These are phyloP conservation scores for Cymbidium sinense DNA, from an alignment of 106 monocot species.

Conservation along the genomic window DNA sequence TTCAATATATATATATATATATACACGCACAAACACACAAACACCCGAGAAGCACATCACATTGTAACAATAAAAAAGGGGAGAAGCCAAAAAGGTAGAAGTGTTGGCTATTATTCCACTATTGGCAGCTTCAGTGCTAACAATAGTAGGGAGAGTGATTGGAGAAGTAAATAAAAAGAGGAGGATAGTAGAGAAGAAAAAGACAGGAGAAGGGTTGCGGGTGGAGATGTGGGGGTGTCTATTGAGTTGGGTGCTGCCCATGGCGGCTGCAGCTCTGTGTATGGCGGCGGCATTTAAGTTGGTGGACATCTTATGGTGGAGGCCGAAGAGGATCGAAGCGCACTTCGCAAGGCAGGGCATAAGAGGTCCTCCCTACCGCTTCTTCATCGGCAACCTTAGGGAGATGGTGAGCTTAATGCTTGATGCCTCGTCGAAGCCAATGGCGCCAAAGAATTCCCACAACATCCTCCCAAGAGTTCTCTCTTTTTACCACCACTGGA, in stretches of 20 bases:
- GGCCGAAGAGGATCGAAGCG: constrained; percentile 41
- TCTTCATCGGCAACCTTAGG: constrained; percentile 59
- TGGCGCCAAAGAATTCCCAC: constrained; percentile 46
- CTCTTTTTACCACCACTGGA: constrained; percentile 91
- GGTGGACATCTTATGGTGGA: constrained; percentile 64
- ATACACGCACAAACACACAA: too few relatives aligned
- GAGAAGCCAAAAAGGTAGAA: too few relatives aligned
- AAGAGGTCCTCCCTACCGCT: constrained; percentile 57
- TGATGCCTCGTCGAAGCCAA: constrained; percentile 55
- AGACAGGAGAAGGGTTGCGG: neutral
- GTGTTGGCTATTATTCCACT: too few relatives aligned
- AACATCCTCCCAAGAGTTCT: constrained; percentile 85
- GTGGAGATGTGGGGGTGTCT: constrained; percentile 13
- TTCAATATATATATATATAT: too few relatives aligned
- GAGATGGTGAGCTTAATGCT: constrained; percentile 69
- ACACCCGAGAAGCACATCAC: too few relatives aligned
- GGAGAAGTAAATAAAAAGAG: neutral
- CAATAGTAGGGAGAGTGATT: too few relatives aligned
- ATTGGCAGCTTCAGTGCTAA: too few relatives aligned
- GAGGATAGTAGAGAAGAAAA: neutral
- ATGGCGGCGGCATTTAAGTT: constrained; percentile 26
- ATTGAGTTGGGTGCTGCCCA: constrained; percentile 13
- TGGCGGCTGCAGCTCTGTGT: constrained; percentile 8
- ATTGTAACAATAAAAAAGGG: too few relatives aligned
- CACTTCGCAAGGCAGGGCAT: constrained; percentile 73